Conservation (phyloP, 169 alveolate genomes). For the Cryptosporidium parvum region DNA sequence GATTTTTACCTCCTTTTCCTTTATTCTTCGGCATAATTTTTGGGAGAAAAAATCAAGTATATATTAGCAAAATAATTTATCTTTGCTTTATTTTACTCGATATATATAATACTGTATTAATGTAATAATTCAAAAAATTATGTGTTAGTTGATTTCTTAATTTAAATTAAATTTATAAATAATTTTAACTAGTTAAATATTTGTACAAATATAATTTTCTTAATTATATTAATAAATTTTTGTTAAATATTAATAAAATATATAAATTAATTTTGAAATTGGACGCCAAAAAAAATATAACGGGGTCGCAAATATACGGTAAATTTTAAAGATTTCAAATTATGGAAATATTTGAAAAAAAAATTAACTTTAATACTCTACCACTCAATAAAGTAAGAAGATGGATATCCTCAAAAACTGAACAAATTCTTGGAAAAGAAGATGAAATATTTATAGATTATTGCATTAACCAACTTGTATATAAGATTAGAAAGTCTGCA, state of each 20-base stretch:
- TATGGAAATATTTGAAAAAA: constrained; percentile 49
- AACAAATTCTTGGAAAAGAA: constrained; percentile 52
- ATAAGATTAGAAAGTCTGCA: constrained; percentile 52
- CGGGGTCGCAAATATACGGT: constrained; percentile 51
- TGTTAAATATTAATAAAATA: neutral
- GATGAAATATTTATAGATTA: constrained; percentile 71
- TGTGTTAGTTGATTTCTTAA: neutral
- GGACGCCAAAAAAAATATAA: constrained; percentile 65
- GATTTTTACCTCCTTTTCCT: constrained; percentile 98
- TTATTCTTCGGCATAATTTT: constrained; percentile 89
- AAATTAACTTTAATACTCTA: constrained; percentile 17
- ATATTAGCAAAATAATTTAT: neutral
- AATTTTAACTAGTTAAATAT: neutral
- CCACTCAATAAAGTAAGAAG: constrained; percentile 18
- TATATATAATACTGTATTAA: neutral
- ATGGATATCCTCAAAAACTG: constrained; percentile 27
- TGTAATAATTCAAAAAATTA: neutral
- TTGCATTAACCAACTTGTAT: constrained; percentile 45
- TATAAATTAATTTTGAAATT: neutral
- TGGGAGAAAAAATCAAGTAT: neutral
- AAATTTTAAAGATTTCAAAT: neutral
- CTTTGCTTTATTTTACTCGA: neutral
- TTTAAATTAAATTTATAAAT: neutral
- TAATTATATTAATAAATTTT: neutral
- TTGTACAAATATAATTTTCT: neutral